phyloP scores from a whole-genome alignment of 768 basidiomycete genomes.

The Lyophyllum decastes region DNA sequence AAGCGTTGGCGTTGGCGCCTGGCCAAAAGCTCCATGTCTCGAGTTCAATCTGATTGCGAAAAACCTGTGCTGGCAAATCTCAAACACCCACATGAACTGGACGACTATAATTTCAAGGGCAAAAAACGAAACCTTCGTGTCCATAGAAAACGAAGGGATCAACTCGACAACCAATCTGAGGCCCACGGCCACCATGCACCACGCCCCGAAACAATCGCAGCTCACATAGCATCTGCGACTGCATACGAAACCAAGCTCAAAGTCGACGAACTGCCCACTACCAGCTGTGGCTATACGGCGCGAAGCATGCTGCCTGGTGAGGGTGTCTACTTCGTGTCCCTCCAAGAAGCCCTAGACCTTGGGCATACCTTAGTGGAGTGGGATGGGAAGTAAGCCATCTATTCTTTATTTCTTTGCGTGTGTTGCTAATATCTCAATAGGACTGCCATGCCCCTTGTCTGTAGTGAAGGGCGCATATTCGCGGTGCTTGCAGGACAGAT shows the following conservation, averaged over 20 bases:
- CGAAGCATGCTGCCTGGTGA: neutral
- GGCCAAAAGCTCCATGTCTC: too few relatives aligned
- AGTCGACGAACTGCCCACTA: neutral
- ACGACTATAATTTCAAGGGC: too few relatives aligned
- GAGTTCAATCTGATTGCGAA: too few relatives aligned
- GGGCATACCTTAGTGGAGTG: neutral
- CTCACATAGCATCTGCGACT: too few relatives aligned
- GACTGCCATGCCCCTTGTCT: neutral
- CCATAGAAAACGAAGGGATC: too few relatives aligned
- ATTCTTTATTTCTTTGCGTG: neutral
- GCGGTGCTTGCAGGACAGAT: neutral
- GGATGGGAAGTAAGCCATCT: neutral
- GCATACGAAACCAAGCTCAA: neutral
- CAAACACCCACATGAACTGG: too few relatives aligned
- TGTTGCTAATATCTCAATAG: neutral
- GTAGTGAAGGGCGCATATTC: neutral
- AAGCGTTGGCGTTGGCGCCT: too few relatives aligned
- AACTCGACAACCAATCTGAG: too few relatives aligned
- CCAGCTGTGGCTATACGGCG: neutral
- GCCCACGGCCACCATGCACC: too few relatives aligned
- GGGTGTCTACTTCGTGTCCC: neutral
- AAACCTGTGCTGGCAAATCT: too few relatives aligned
- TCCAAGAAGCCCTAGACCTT: neutral
- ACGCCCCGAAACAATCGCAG: too few relatives aligned
- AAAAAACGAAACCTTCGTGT: too few relatives aligned